Evolutionary conservation across 805 yeast species (phyloP).

Genomic region (Torulaspora delbrueckii): DNA sequence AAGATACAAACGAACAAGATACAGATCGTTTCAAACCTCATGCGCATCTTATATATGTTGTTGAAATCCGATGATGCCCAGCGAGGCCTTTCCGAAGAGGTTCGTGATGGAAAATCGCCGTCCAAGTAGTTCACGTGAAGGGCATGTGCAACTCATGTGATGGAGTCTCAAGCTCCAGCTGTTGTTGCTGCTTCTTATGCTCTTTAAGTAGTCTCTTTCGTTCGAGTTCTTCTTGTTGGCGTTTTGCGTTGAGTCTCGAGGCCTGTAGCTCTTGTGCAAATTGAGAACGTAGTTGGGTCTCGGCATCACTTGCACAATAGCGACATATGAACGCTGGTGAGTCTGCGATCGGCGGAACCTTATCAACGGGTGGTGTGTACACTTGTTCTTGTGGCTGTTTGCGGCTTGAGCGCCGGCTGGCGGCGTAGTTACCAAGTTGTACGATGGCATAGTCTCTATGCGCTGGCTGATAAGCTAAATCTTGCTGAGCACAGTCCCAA

Average conservation of each 20-base stretch:
- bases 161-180: neutral
- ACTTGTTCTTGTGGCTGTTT: conserved; percentile 10
- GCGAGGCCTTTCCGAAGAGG: neutral
- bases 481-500: conserved; percentile 25
- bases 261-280: conserved; percentile 26
- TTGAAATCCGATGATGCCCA: neutral
- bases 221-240: conserved; percentile 29
- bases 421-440: conserved; percentile 16
- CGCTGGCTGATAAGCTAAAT: conserved; percentile 6
- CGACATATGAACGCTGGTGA: conserved; percentile 25
- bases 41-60: neutral
- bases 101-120: neutral
- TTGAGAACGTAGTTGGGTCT: conserved; percentile 20
- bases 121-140: neutral
- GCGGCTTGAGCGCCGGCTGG: conserved; percentile 23
- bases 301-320: conserved; percentile 24
- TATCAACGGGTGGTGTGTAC: conserved; percentile 26
- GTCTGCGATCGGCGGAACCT: conserved; percentile 20
- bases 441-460: conserved; percentile 21
- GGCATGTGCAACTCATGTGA: conserved; percentile 2
- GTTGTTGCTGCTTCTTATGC: conserved; percentile 6
- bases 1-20: neutral
- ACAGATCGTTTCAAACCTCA: neutral
- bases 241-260: conserved; percentile 23
- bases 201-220: conserved; percentile 25